Conservation (phyloP, 768 basidiomycete genomes). For the Boletellus ananiceps region DNA sequence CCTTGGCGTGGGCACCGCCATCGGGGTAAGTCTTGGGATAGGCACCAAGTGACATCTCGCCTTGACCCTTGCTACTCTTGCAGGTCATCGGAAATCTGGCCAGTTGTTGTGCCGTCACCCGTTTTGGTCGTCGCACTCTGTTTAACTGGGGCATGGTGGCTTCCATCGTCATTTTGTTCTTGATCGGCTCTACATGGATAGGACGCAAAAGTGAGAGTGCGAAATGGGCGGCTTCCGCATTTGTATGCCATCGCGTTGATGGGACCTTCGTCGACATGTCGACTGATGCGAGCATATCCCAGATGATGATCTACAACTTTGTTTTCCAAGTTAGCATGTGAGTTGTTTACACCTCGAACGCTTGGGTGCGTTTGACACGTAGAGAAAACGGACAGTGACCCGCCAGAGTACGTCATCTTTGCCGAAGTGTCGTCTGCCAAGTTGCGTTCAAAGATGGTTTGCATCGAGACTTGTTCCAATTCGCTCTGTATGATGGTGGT, state of each 20-base stretch:
- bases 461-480: slow-evolving; percentile 22
- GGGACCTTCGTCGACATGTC: fast-evolving
- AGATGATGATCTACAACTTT: slow-evolving; percentile 32
- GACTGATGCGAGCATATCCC: not conserved
- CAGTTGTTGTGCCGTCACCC: slow-evolving; percentile 23
- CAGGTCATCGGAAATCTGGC: slow-evolving; percentile 26
- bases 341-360: not conserved
- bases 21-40: slow-evolving; percentile 14
- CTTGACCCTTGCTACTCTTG: not conserved
- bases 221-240: slow-evolving; percentile 21
- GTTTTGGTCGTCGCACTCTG: slow-evolving; percentile 21
- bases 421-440: slow-evolving; percentile 28
- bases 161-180: slow-evolving; percentile 18
- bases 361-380: not conserved
- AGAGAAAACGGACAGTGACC: slow-evolving; percentile 13
- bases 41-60: not conserved
- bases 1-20: slow-evolving; percentile 28
- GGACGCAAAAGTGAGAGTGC: slow-evolving; percentile 5
- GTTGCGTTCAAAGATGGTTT: slow-evolving; percentile 28
- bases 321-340: slow-evolving; percentile 28
- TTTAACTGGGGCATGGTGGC: slow-evolving; percentile 28
- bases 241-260: slow-evolving; percentile 18
- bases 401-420: slow-evolving; percentile 26
- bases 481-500: slow-evolving; percentile 23
- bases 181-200: slow-evolving; percentile 29